These are phyloP conservation scores for Silene vulgaris DNA, from an alignment of 179 eudicot genomes.

Conservation along the genomic window DNA sequence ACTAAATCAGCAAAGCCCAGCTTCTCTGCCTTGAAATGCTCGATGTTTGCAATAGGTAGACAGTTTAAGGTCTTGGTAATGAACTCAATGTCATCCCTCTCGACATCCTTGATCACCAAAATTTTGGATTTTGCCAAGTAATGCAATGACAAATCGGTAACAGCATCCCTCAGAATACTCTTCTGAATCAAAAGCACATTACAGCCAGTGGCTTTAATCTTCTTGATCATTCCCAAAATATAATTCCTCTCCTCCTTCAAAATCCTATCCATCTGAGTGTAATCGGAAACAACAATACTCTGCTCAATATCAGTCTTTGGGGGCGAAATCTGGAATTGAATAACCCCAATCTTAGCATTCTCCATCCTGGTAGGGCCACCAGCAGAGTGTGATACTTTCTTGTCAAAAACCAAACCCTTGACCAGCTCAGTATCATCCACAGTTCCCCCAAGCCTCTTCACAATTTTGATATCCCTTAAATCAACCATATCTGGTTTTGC, in stretches of 20 bases:
- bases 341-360: slow-evolving; percentile 85
- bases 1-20: slow-evolving; percentile 80
- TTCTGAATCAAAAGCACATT: slow-evolving; percentile 93
- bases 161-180: slow-evolving; percentile 97
- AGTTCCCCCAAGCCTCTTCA: slow-evolving; percentile 85
- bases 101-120: slow-evolving; percentile 87
- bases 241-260: slow-evolving; percentile 96
- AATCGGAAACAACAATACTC: slow-evolving; percentile 86
- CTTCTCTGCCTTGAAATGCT: slow-evolving; percentile 92
- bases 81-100: slow-evolving; percentile 97
- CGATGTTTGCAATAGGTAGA: slow-evolving; percentile 82
- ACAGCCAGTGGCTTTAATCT: slow-evolving; percentile 89
- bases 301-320: slow-evolving; percentile 96
- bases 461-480: slow-evolving; percentile 78
- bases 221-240: slow-evolving; percentile 88
- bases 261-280: slow-evolving; percentile 94
- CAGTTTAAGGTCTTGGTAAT: slow-evolving; percentile 95
- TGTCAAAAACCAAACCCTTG: slow-evolving; percentile 86
- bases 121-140: slow-evolving; percentile 94
- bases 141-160: slow-evolving; percentile 88
- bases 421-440: slow-evolving; percentile 89
- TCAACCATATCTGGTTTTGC: slow-evolving; percentile 74
- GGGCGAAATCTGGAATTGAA: slow-evolving; percentile 94
- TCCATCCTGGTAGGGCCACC: slow-evolving; percentile 87
- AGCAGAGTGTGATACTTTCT: slow-evolving; percentile 79